These are phyloP conservation scores for Macrocybe gigantea DNA, from an alignment of 768 basidiomycete species.

Conservation along the genomic window DNA sequence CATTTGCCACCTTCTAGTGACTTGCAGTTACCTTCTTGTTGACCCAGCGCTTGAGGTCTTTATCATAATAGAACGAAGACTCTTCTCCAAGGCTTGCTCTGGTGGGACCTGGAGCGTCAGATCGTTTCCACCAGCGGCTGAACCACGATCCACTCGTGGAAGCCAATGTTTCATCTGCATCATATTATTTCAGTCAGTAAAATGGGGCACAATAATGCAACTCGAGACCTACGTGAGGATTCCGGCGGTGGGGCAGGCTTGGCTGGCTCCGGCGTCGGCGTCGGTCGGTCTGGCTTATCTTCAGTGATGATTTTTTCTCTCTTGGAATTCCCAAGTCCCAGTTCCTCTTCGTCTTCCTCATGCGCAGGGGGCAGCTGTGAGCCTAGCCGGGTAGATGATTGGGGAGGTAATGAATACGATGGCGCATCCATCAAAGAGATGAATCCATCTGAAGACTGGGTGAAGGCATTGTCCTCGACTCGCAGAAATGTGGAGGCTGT, in stretches of 20 bases:
- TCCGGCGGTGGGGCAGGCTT: conserved; percentile 22
- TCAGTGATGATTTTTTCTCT: conserved; percentile 8
- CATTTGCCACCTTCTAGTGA: neutral
- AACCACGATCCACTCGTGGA: conserved; percentile 64
- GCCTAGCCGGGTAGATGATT: conserved; percentile 11
- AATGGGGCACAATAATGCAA: neutral
- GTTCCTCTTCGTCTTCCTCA: conserved; percentile 77
- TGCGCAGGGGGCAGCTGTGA: conserved; percentile 14
- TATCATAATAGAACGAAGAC: conserved; percentile 87
- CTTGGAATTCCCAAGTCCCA: conserved; percentile 82
- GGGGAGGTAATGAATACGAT: conserved; percentile 32
- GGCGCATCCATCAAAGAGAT: conserved; percentile 77
- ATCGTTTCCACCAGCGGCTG: conserved; percentile 72
- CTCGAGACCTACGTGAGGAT: conserved; percentile 2
- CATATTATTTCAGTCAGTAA: neutral
- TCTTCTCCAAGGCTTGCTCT: conserved; percentile 93
- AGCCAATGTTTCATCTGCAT: conserved; percentile 12
- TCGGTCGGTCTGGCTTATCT: neutral
- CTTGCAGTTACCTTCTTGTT: conserved; percentile 71
- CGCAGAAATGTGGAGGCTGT: conserved; percentile 62
- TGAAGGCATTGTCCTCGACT: conserved; percentile 36
- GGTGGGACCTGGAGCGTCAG: conserved; percentile 64
- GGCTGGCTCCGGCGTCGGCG: conserved; percentile 7
- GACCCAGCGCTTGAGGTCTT: conserved; percentile 94
- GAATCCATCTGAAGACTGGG: conserved; percentile 53